Base-by-base conservation (phyloP, 768 basidiomycete species). In the Mycena metata region DNA sequence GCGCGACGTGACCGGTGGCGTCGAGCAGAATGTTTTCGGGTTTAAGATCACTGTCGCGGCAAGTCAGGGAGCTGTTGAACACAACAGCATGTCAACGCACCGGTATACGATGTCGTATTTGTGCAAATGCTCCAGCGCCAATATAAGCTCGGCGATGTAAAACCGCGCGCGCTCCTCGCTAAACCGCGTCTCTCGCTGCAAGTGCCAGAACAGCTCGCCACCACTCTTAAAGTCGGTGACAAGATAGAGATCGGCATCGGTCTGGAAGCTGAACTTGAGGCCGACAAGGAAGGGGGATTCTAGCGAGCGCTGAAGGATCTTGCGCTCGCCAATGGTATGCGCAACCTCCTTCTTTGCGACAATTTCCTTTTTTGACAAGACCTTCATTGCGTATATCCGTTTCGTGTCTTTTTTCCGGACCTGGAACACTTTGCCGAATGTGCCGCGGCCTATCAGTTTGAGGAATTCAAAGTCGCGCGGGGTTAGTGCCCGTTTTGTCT, bases 381-480 rank as follows among this genome's bases (percentile, higher is more conserved):
- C 95, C 77, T 99, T 99, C 97, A 99, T 99, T 58, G 98, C 98
- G 83, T 98, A 99, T 82, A 99, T 99, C 51, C 98, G 94, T 79
- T 95, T 94, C 46, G 98, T 99, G 83, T 99, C 96, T 78, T 86
- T 91, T 83, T 99, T 99, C 69, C 98, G 94, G 55, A 99, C 98
- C 80, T 99, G 98, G 86, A 98, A 99, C 21, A 99, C 98, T 61
- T 96, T 94, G 54, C 96, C 98, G 78, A 99, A 99, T 0, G 98
- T 99, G 2, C 98, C 98, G 55, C 96, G 91, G 64, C 98, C 98
- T 80, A 99, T 99, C 64, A 99, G 92, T 79, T 98, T 98, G 76
- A 99, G 90, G 83, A 99, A 98, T 77, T 99, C 97, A 75, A 99
- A 99, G 78, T 98, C 97, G 76, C 93, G 90, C 35, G 96, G 96